These are phyloP conservation scores for Lantana camara DNA, from an alignment of 257 asterid genomes.

Conservation along the genomic window DNA sequence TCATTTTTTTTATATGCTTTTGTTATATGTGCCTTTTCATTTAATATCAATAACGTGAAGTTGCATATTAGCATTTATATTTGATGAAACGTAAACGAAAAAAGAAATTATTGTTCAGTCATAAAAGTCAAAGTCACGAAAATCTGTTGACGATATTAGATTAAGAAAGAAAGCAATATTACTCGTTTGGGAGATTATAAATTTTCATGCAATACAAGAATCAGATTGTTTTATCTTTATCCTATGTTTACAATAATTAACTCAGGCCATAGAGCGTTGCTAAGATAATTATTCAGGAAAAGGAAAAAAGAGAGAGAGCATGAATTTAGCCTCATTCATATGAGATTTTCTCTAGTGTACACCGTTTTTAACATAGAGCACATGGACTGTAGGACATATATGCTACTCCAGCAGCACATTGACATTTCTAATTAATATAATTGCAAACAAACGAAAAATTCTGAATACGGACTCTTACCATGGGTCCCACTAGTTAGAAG, in stretches of 20 bases:
- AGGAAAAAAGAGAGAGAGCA: no score
- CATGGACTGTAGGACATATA: background rate
- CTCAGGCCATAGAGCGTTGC: constrained; percentile 14
- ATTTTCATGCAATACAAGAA: background rate
- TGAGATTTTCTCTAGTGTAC: background rate
- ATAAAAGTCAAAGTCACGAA: constrained; percentile 1
- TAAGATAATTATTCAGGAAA: no score
- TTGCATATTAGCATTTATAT: constrained; percentile 12
- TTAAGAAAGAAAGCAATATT: no score
- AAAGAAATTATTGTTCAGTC: background rate
- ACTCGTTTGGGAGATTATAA: background rate
- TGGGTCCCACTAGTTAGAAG: constrained; percentile 9
- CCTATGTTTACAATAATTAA: background rate
- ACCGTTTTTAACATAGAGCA: background rate
- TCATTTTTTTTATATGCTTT: background rate
- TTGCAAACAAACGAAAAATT: constrained; percentile 3
- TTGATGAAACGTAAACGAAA: background rate
- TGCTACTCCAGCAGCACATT: background rate
- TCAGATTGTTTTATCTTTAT: no score
- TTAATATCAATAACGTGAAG: background rate
- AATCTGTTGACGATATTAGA: background rate
- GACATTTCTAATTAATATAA: background rate
- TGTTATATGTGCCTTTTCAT: background rate
- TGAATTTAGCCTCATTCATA: constrained; percentile 9
- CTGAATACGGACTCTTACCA: constrained; percentile 19